Evolutionary conservation across 2,329 filamentous ascomycete genomes (phyloP), one percentile per base, ranked within the genome.

Genomic region (Tolypocladium guangdongense): DNA sequence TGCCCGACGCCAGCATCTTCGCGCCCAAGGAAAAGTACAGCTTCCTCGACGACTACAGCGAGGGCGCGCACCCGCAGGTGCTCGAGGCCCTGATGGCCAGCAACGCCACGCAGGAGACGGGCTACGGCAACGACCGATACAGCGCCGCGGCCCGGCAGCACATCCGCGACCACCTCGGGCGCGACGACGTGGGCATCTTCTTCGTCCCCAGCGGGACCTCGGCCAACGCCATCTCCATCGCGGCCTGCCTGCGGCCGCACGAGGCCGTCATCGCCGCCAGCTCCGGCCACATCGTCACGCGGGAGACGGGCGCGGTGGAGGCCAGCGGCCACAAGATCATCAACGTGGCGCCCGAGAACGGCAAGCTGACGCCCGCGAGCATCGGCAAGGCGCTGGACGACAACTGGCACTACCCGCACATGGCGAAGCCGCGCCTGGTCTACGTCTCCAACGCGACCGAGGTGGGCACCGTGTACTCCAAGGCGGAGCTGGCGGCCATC

Each of bases 371-470:
- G 0, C 69, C 74, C 0, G 59, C 62, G 12, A 67, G 66, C 35
- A 68, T 78, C 35, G 63, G 67, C 53, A 66, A 69, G 7, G 72
- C 74, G 0, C 55, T 78, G 5, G 70, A 72, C 8, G 71, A 74
- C 45, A 77, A 78, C 53, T 74, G 73, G 62, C 75, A 77, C 59
- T 77, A 71, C 54, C 76, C 75, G 1, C 75, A 78, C 56, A 76
- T 75, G 71, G 75, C 75, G 2, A 76, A 73, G 56, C 76, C 75
- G 0, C 65, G 73, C 4, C 61, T 78, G n/a, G 72, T 78, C 2
- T 78, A 78, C 58, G 71, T 78, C 30, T 78, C 76, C 16, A 76
- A 78, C 56, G 75, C 76, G 0, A 76, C 75, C 0, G 75, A 78
- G 61, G 64, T 76, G 10, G 75, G 75, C 2, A 78, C 75, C 0